Base-by-base conservation (phyloP, 345 rosid genomes). In the Salix caprea region DNA sequence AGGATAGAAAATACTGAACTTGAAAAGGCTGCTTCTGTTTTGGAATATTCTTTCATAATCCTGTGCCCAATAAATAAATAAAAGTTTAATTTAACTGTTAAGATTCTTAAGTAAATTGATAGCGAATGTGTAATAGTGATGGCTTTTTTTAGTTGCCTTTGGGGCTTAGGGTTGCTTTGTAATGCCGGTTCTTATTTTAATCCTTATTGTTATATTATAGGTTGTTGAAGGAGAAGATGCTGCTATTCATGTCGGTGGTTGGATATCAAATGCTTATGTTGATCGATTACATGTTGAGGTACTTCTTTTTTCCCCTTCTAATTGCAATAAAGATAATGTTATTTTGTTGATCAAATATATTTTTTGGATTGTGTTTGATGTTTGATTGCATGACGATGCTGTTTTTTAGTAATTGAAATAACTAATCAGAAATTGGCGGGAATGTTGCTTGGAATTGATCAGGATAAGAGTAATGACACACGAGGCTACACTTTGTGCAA, bases 281-380 rank as follows among this genome's bases (percentile, higher is more conserved):
- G 99, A 93, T 86, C 97, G 97, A 72, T 86, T 93, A 67, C 90
- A 91, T 84, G 96, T 96, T 68, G 94, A 96, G 94, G 99, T 92
- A 74, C 37, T 76, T 67, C 2, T n/a, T 58, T 10, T 12, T 40
- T 11, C 3, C 46, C 46, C 46, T 40, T 40, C 46, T 40, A 11
- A 40, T 40, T 23, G 23, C 19, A 19, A 16, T 44, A 52, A n/a
- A 69, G 11, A 58, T n/a, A 8, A 58, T 3, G 10, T 24, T 58
- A 8, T 56, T 58, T 58, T 23, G 62, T 58, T n/a, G 62, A 23
- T 58, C 28, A n/a, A 9, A n/a, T 58, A 8, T n/a, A 1, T 56
- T 56, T 56, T 21, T 21, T 8, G 8, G 61, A 7, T 19, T 7
- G 62, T n/a, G 62, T 23, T 58, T 13, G 23, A 11, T 56, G 62